These are phyloP conservation scores for Vitis rotundifolia DNA, from an alignment of 164 flowering plant species.

Conservation along the genomic window DNA sequence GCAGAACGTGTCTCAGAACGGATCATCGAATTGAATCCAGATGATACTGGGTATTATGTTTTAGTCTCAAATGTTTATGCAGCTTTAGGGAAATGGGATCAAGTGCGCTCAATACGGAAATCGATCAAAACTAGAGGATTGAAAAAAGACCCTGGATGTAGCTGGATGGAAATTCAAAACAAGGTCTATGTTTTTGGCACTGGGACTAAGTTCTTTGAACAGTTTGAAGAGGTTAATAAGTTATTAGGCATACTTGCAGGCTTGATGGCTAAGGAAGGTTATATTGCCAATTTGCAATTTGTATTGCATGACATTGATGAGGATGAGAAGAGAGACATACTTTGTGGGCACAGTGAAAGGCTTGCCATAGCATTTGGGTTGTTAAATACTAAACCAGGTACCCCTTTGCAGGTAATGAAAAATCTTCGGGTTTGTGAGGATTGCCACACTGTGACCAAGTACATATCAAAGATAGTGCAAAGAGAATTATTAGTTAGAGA, in stretches of 20 bases:
- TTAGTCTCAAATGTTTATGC: slow-evolving; percentile 52
- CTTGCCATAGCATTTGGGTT: slow-evolving; percentile 52
- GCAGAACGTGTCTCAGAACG: slow-evolving; percentile 28
- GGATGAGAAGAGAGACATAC: slow-evolving; percentile 43
- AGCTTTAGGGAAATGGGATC: slow-evolving; percentile 43
- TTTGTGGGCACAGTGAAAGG: slow-evolving; percentile 52
- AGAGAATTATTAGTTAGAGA: slow-evolving; percentile 48
- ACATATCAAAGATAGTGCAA: slow-evolving; percentile 37
- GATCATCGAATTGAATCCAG: slow-evolving; percentile 29
- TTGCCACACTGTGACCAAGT: slow-evolving; percentile 46
- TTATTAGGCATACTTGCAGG: slow-evolving; percentile 26
- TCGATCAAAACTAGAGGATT: slow-evolving; percentile 37
- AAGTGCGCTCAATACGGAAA: slow-evolving; percentile 31
- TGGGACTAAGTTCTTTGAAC: slow-evolving; percentile 25
- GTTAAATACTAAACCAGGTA: slow-evolving; percentile 40
- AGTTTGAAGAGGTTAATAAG: slow-evolving; percentile 25
- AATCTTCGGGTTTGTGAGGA: slow-evolving; percentile 51
- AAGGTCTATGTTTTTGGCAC: slow-evolving; percentile 36
- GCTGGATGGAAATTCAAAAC: slow-evolving; percentile 46
- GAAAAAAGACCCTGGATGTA: slow-evolving; percentile 43
- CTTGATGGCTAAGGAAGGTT: slow-evolving; percentile 49
- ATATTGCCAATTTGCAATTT: slow-evolving; percentile 35
- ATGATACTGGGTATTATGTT: slow-evolving; percentile 41
- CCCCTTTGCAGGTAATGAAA: slow-evolving; percentile 45
- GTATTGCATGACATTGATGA: slow-evolving; percentile 49